Evolutionary conservation across 805 yeast genomes (phyloP), one percentile per base, ranked within the genome.

Genomic region (Yarrowia keelungensis): DNA sequence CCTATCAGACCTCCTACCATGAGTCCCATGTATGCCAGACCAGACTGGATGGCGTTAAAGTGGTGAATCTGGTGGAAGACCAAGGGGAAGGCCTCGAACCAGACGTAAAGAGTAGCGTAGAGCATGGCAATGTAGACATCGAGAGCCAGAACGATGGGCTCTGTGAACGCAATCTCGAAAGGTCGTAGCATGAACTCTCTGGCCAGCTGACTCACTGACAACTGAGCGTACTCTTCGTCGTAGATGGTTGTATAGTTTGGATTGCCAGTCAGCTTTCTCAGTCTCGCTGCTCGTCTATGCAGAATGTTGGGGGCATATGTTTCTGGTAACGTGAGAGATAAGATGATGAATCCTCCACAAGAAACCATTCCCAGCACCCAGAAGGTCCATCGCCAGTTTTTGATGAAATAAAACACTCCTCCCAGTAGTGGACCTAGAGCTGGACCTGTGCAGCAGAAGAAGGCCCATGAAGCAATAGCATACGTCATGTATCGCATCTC

Each of bases 1-100:
- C 42, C 62, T 0, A 81, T 36, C 2, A 75, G 32, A 41, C 80
- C 77, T 49, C 89, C 88, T 42, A 82, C 76, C 67, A 81, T 73
- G 41, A 81, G 74, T 16, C 83, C 78, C 51, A 83, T 51, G 74
- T 81, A 86, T 1, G 86, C 73, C 8, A 80, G 75, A 22, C 87
- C 85, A 16, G 75, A 71, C 64, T 81, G 84, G 45, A 84, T 76
- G 50, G 79, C 72, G 11, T 83, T 79, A 75, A 86, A 86, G 19
- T 77, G 73, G 71, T 84, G 78, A 22, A 78, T 73, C 5, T 79
- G 81, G 8, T 69, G 61, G 69, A 82, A 86, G 1, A 84, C 84
- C 47, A 85, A 78, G 7, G 89, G 89, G 74, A 84, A 84, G 14
- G 85, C 85, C 74, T 86, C 89, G 73, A 85, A 84, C 81, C 85